phyloP scores from a whole-genome alignment of 768 basidiomycete species.

The Lyophyllum shimeji region DNA sequence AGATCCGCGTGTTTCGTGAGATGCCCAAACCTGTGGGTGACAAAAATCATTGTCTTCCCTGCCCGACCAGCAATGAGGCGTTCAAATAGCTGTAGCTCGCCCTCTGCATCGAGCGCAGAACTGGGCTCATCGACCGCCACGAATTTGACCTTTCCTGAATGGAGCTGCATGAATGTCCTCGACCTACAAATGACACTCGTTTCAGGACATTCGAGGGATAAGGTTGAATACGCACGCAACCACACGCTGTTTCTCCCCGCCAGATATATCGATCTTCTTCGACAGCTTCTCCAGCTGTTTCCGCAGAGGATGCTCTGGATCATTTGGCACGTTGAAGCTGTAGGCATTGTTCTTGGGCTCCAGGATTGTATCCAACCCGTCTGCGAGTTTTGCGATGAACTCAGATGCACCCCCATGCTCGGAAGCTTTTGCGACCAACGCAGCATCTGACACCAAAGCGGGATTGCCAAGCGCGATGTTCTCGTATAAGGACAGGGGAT shows the following conservation, averaged over 20 bases:
- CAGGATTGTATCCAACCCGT: conserved; percentile 20
- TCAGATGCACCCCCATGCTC: conserved; percentile 26
- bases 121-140: conserved; percentile 39
- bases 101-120: conserved; percentile 42
- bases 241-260: conserved; percentile 27
- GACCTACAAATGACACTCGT: conserved; percentile 16
- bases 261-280: conserved; percentile 20
- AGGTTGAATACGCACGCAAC: conserved; percentile 21
- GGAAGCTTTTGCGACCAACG: conserved; percentile 29
- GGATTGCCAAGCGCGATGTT: conserved; percentile 36
- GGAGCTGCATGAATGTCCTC: conserved; percentile 31
- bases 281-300: conserved; percentile 16
- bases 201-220: not conserved
- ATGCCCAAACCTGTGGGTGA: conserved; percentile 38
- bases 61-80: conserved; percentile 26
- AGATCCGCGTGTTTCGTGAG: conserved; percentile 36
- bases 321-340: conserved; percentile 13
- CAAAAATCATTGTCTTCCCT: conserved; percentile 40
- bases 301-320: conserved; percentile 18
- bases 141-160: conserved; percentile 29
- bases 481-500: conserved; percentile 44
- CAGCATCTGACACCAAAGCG: conserved; percentile 11
- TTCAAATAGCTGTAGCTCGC: conserved; percentile 36
- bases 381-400: conserved; percentile 16
- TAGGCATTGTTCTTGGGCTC: conserved; percentile 7